Evolutionary conservation across 23 red algal species (phyloP), one percentile per base, ranked within the genome.

Genomic region (Gracilaria caudata): DNA sequence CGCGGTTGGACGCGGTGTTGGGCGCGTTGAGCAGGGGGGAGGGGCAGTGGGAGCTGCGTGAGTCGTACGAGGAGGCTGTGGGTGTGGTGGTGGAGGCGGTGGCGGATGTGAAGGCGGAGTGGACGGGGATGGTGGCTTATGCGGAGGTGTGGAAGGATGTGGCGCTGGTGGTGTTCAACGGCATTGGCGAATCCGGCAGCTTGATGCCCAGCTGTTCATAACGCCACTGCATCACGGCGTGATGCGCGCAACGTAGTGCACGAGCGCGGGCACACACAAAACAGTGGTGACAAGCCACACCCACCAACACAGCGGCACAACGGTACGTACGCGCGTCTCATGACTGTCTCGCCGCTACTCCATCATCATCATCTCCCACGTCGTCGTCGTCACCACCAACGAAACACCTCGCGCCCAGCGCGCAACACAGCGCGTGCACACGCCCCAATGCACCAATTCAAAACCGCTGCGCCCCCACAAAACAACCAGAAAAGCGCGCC

Each of bases 151-250:
- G 77, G 77, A 80, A 80, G 32, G 77, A 80, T 25, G 14, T 80
- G 33, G 77, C 77, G 6, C 23, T 80, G 7, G 56, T 24, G 4
- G 77, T 80, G 51, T 80, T 60, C 56, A 63, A 80, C 32, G 77
- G 77, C n/a, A 80, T 80, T 60, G 77, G 77, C 21, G 51, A 80
- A 23, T 80, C 77, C 34, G 77, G 77, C 20, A 80, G 77, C 21
- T 63, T 80, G 36, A 80, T 80, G 7, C 77, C 77, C 0, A 10
- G 14, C 7, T 65, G 60, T n/a, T n/a, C n/a, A n/a, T n/a, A n/a
- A n/a, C n/a, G n/a, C n/a, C n/a, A n/a, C n/a, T n/a, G n/a, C n/a
- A n/a, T n/a, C n/a, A n/a, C n/a, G n/a, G n/a, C n/a, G n/a, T n/a
- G n/a, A n/a, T n/a, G 45, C 45, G 13, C 46, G 46, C 46, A 14